Conservation (phyloP, 495 filamentous ascomycete genomes). For the Aspergillus indologenus region DNA sequence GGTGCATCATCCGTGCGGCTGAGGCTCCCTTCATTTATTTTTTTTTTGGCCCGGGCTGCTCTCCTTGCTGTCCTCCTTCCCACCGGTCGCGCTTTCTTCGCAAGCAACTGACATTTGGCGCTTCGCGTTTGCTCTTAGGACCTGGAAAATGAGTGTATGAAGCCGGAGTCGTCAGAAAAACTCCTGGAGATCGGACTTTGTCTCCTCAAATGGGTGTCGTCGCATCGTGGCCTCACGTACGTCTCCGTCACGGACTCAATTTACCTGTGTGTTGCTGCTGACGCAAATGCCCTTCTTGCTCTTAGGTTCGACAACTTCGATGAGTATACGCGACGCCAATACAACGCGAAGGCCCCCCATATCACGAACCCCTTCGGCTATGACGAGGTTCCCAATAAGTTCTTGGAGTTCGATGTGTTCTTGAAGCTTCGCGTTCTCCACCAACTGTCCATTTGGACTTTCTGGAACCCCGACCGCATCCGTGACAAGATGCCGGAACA, state of each 20-base stretch:
- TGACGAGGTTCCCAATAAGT: slow-evolving; percentile 67
- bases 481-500: slow-evolving; percentile 83
- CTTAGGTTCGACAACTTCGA: slow-evolving; percentile 82
- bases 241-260: slow-evolving; percentile 27
- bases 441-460: slow-evolving; percentile 86
- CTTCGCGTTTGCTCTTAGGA: slow-evolving; percentile 53
- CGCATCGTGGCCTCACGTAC: slow-evolving; percentile 86
- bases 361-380: slow-evolving; percentile 81
- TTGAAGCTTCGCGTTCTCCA: slow-evolving; percentile 86
- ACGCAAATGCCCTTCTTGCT: background rate
- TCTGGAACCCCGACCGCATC: slow-evolving; percentile 79
- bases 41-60: background rate
- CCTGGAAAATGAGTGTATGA: slow-evolving; percentile 83
- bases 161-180: slow-evolving; percentile 65
- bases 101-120: background rate
- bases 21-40: background rate
- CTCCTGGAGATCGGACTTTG: slow-evolving; percentile 81
- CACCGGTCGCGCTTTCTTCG: background rate
- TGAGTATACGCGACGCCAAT: slow-evolving; percentile 90
- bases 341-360: slow-evolving; percentile 72
- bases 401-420: slow-evolving; percentile 78
- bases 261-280: slow-evolving; percentile 1
- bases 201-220: slow-evolving; percentile 89
- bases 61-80: background rate
- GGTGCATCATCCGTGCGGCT: slow-evolving; percentile 18